These are phyloP conservation scores for Apophysomyces variabilis DNA, from an alignment of 371 early-diverging fungal genomes.

Conservation along the genomic window DNA sequence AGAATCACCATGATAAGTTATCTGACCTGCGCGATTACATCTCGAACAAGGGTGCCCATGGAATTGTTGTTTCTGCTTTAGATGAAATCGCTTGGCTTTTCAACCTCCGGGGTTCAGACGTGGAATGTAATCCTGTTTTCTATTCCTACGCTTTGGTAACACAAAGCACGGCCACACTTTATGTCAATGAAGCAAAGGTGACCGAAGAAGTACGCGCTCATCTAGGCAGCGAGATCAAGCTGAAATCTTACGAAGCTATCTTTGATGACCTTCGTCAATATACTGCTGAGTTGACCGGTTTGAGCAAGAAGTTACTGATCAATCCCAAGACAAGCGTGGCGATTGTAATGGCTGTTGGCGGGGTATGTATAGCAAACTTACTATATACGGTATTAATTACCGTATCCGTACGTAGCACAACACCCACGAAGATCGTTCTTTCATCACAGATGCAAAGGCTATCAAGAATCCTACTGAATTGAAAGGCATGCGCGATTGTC, in stretches of 20 bases:
- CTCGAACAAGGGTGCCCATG: conserved; percentile 64
- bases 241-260: conserved; percentile 80
- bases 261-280: conserved; percentile 72
- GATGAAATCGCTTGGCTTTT: conserved; percentile 98
- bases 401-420: conserved; percentile 53
- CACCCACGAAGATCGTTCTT: conserved; percentile 65
- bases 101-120: conserved; percentile 98
- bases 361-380: conserved; percentile 23
- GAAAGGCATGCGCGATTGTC: conserved; percentile 93
- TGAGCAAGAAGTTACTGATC: conserved; percentile 55
- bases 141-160: conserved; percentile 91
- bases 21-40: conserved; percentile 60
- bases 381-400: conserved; percentile 48
- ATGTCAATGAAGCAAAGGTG: conserved; percentile 79
- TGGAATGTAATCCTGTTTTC: conserved; percentile 98
- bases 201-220: conserved; percentile 65
- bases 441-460: conserved; percentile 82
- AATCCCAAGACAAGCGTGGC: conserved; percentile 74
- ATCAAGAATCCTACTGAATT: conserved; percentile 94
- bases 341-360: conserved; percentile 63
- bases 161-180: conserved; percentile 69
- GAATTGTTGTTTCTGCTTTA: conserved; percentile 82
- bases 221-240: conserved; percentile 60
- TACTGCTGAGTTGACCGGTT: conserved; percentile 27
- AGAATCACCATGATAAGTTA: conserved; percentile 63